Evolutionary conservation across 345 rosid genomes (phyloP), one percentile per base, ranked within the genome.

Genomic region (Brassica nigra): DNA sequence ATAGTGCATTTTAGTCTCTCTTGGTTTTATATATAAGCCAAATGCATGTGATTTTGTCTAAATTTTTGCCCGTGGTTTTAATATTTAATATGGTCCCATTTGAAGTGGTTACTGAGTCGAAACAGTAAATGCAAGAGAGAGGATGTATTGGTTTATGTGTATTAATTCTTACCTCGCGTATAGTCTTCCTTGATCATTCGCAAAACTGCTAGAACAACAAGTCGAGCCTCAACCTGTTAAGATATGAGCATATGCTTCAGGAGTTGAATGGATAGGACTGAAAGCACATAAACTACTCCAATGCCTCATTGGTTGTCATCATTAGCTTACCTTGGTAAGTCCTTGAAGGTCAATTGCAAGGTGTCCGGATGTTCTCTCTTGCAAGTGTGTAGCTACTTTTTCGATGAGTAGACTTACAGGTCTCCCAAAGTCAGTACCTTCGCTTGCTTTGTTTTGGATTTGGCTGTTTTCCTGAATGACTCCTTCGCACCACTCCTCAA

Each of bases 401-500:
- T 91, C 98, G 28, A 95, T 85, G 74, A 93, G 90, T 39, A 88
- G 82, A 79, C 91, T 84, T 16, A 62, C 88, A 62, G 94, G 78
- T 78, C 89, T 82, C 71, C 80, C 81, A 4, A 72, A 74, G 72
- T 83, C 83, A 3, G 87, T 81, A 72, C 79, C 83, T 83, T 78
- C 79, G 66, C 73, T 78, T 78, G 66, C 34, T 76, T 80, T 82
- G 66, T 68, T 82, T 74, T 70, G 83, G 75, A 78, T 81, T 61
- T 67, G 84, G 80, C 76, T 12, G 66, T 83, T 87, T 63, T 77
- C 87, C 70, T 84, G 92, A 79, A 92, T 85, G 72, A 90, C 94
- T 75, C 94, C 98, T 90, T 95, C 99, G 64, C 97, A 91, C 99
- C 98, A 93, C 72, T 95, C 98, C 83, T 93, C 98, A 28, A 93